phyloP scores from a whole-genome alignment of 192 early-diverging fungal species.

The Coemansia sp. region DNA sequence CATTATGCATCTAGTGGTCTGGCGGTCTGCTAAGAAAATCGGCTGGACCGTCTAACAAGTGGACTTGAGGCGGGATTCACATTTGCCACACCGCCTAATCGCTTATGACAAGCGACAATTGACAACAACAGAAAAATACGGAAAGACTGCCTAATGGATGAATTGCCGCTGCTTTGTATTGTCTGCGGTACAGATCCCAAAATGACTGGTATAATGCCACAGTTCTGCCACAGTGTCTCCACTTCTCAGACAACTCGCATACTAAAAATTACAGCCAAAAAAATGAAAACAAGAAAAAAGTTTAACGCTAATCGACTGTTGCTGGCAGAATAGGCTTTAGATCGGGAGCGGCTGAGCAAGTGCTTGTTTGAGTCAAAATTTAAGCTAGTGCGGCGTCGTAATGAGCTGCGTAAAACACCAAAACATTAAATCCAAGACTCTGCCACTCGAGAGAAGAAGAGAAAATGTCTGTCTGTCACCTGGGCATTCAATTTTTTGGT shows the following conservation, averaged over 20 bases:
- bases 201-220: neutral
- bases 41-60: constrained; percentile 5
- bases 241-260: constrained; percentile 1
- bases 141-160: constrained; percentile 1
- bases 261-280: neutral
- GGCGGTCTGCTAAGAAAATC: neutral
- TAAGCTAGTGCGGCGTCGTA: constrained; percentile 9
- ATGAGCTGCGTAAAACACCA: constrained; percentile 8
- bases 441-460: neutral
- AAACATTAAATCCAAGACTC: neutral
- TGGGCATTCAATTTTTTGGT: constrained; percentile 4
- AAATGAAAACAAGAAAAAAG: constrained; percentile 6
- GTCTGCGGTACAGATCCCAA: neutral
- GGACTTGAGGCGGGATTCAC: neutral
- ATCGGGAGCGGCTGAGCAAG: constrained; percentile 6
- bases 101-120: neutral
- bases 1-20: constrained; percentile 1
- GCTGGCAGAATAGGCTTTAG: neutral
- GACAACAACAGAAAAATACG: neutral
- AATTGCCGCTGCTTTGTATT: neutral
- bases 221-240: constrained; percentile 6
- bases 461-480: neutral
- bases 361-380: neutral
- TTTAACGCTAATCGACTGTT: neutral
- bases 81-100: constrained; percentile 11